Evolutionary conservation across 164 flowering plant species (phyloP), one percentile per base, ranked within the genome.

Genomic region (Sedum album): DNA sequence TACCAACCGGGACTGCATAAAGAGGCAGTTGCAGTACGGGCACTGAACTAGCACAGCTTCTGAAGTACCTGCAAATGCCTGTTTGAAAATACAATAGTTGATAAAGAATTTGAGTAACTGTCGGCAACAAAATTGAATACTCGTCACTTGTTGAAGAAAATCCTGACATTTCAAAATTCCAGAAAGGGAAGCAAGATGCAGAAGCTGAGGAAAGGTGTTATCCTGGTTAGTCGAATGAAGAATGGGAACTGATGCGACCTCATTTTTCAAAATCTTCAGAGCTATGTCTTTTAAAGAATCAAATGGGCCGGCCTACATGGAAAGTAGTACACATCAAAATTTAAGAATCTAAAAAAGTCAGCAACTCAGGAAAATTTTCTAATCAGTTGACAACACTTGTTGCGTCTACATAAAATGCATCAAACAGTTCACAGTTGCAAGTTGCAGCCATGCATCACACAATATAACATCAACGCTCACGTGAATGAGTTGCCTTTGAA

Each of bases 21-120:
- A 86, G 77, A 66, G 91, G 91, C 17, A 76, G 68, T 44, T 83
- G 83, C 30, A 86, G 85, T 10, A 83, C 66, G 20, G 89, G 91
- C 77, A 86, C 76, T 5, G 84, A 82, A 68, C 75, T 68, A 64
- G 84, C 67, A 64, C 80, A 83, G 71, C 82, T 79, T 72, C 68
- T 82, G 68, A 86, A 93, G 73, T 89, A 82, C 72, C 98, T 81
- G 81, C 98, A 93, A 68, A 93, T 80, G 79, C 89, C 98, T 86
- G 86, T 64, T 75, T 53, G 76, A 71, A 62, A 65, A 67, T 41
- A 35, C 65, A 31, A 61, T 62, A 18, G 33, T 18, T 44, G 57
- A 79, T 82, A 67, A 65, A 65, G 31, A 67, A 60, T 57, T 25
- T 68, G 63, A 33, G 35, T 21, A 31, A 68, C 41, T 70, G 26